Evolutionary conservation across 768 basidiomycete genomes (phyloP), one percentile per base, ranked within the genome.

Genomic region (Collybia sp.): DNA sequence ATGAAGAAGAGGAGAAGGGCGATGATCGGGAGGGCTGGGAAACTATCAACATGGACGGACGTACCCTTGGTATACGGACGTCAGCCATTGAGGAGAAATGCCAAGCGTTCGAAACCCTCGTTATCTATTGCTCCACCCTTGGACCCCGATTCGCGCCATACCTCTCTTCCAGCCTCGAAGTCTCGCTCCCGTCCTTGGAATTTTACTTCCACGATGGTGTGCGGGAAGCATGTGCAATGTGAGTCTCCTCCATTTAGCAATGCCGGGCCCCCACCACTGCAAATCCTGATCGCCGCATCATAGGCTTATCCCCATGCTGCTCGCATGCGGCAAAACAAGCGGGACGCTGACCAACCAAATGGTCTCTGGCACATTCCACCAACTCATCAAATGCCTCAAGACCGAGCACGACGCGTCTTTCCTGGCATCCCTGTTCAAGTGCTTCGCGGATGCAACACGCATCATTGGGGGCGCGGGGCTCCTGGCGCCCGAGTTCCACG

Each of bases 161-260:
- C 55, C 66, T 92, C 2, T 59, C 79, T 18, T 86, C 85, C 55
- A 77, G 75, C 9, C 69, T 93, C 3, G 84, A 88, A 55, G 75
- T 91, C 2, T 76, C 85, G 2, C 64, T 92, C 1, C 87, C 85
- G 0, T 79, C 79, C 1, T 57, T 93, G 39, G 66, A 75, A 36
- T 92, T 90, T 56, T 85, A 83, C 58, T 89, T 89, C 64, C 88
- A 92, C 52, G 89, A 92, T 45, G 88, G 89, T 1, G 89, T 93
- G 0, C 61, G 88, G 16, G 89, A 92, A 58, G 85, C 86, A 0
- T 82, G 73, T 58, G 82, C 83, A 0, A 71, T 88, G 88, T 91
- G 53, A 42, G 81, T 70, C 17, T 12, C 25, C 6, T 30, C 33
- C 12, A 20, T 31, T 30, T n/a, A n/a, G n/a, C n/a, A n/a, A n/a